These are phyloP conservation scores for Rhizopus delemar DNA, from an alignment of 371 early-diverging fungal genomes.

Conservation along the genomic window DNA sequence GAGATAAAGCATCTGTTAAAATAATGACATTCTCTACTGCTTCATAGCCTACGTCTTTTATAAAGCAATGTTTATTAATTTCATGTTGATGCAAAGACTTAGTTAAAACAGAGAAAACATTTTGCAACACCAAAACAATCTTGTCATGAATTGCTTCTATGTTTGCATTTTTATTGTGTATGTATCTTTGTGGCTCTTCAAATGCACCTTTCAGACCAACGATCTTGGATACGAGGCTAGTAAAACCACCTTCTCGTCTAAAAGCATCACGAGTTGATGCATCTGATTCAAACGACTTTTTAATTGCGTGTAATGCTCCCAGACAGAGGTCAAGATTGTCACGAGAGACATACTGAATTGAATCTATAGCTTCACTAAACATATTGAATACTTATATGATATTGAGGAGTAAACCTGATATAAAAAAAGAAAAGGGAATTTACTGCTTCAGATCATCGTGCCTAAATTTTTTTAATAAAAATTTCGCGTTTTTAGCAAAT, in stretches of 20 bases:
- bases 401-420: too few relatives aligned
- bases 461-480: too few relatives aligned
- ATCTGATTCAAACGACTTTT: conserved; percentile 52
- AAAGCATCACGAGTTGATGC: conserved; percentile 54
- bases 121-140: conserved; percentile 45
- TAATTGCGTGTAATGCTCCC: conserved; percentile 58
- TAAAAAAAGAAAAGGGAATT: too few relatives aligned
- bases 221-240: conserved; percentile 63
- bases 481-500: too few relatives aligned
- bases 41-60: conserved; percentile 56
- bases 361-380: conserved; percentile 63
- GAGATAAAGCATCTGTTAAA: conserved; percentile 58
- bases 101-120: conserved; percentile 56
- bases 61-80: conserved; percentile 55
- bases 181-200: conserved; percentile 28
- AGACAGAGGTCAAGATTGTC: conserved; percentile 60
- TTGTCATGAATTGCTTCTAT: conserved; percentile 9
- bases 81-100: conserved; percentile 62
- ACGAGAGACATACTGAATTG: conserved; percentile 57
- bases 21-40: conserved; percentile 63
- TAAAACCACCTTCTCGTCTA: conserved; percentile 64
- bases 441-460: too few relatives aligned
- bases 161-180: conserved; percentile 34
- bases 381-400: background rate
- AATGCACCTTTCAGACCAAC: conserved; percentile 65